phyloP scores from a whole-genome alignment of 441 rosid species.

The Adansonia grandidieri region DNA sequence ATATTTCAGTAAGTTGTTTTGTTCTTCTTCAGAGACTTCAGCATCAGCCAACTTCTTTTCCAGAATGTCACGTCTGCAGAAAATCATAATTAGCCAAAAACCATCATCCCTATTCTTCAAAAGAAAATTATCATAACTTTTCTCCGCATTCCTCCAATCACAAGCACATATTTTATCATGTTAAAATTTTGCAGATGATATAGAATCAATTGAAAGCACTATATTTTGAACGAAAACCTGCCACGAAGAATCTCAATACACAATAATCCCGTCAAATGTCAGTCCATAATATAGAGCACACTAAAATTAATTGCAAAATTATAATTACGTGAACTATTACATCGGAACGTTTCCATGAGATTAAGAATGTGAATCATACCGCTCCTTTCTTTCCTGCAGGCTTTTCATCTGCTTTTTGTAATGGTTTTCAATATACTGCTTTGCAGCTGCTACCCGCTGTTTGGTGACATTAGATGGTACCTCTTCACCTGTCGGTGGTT shows the following conservation, averaged over 20 bases:
- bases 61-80: slow-evolving; percentile 25
- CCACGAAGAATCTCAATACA: no score
- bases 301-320: neutral
- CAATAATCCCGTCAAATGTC: neutral
- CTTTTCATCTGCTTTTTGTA: slow-evolving; percentile 95
- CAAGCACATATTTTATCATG: neutral
- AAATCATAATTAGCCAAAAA: neutral
- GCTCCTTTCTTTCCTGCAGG: slow-evolving; percentile 81
- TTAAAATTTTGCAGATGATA: neutral
- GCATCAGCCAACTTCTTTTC: slow-evolving; percentile 94
- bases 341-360: no score
- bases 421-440: slow-evolving; percentile 93
- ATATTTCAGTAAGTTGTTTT: slow-evolving; percentile 77
- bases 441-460: slow-evolving; percentile 92
- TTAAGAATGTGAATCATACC: slow-evolving; percentile 41
- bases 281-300: neutral
- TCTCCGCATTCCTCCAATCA: neutral
- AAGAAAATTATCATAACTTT: neutral
- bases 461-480: slow-evolving; percentile 77
- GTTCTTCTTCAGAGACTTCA: slow-evolving; percentile 87
- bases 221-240: neutral
- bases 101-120: neutral
- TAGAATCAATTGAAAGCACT: neutral
- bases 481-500: slow-evolving; percentile 70
- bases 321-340: neutral